Evolutionary conservation across 257 asterid genomes (phyloP), one percentile per base, ranked within the genome.

Genomic region (Penstemon newberryi): DNA sequence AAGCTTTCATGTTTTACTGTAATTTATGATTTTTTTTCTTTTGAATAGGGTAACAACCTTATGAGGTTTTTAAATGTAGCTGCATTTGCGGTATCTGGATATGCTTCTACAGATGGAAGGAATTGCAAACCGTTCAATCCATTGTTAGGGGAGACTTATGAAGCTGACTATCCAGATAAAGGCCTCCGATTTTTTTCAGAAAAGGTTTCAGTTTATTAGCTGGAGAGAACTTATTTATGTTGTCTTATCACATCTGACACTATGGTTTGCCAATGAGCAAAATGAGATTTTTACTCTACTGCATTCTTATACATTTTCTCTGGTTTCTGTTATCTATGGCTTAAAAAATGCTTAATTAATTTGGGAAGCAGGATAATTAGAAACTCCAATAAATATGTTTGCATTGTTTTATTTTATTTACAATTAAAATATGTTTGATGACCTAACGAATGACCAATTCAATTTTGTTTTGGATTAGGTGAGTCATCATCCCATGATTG

Each of bases 41-140:
- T 25, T 25, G 33, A 2, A 62, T 69, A 93, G 99, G 99, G 95
- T 60, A 83, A 90, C 86, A 82, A 85, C 83, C 94, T 93, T 69
- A 84, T 93, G 96, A 88, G 97, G 91, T 83, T 90, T 82, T 80
- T 93, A 69, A 85, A 89, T 71, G 92, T 93, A 77, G 97, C 99
- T 46, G 99, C 99, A 67, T 93, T 93, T 86, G 97, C 97, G 53
- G 97, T 89, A 72, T 93, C 99, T 79, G 97, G 95, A 66, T 93
- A 93, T 84, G 94, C 99, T 67, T 90, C 89, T 67, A 88, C 99
- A 18, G 97, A 91, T 47, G 97, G 96, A 84, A 85, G 99, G 75
- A 77, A 78, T 70, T 94, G 99, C 89, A 94, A 94, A 82, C 99
- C 99, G 56, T 90, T 94, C 71, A 90, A 94, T 84, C 99, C 99